Conservation (phyloP, 192 early-diverging fungal species). For the Podila epicladia region DNA sequence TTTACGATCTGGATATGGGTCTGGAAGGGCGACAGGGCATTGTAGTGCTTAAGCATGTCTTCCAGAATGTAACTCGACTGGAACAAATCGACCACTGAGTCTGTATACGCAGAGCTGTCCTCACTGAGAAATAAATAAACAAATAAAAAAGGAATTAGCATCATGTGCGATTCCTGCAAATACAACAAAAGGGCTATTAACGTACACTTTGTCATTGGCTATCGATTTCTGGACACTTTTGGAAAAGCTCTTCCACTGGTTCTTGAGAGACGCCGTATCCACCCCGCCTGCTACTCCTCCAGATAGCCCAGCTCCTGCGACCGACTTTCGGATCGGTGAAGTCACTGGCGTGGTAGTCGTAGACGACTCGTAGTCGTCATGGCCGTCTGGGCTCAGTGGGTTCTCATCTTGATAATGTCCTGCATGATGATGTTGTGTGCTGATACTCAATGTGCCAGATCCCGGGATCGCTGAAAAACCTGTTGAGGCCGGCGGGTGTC, state of each 20-base stretch:
- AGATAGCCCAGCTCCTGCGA: neutral
- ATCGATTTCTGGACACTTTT: slow-evolving; percentile 46
- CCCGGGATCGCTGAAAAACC: neutral
- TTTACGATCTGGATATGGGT: slow-evolving; percentile 39
- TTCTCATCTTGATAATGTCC: neutral
- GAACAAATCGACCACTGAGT: slow-evolving; percentile 22
- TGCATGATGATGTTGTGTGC: neutral
- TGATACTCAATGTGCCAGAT: neutral
- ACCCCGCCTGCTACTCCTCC: neutral
- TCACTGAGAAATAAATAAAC: slow-evolving; percentile 12
- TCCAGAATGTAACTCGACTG: slow-evolving; percentile 34
- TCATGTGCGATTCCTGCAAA: neutral
- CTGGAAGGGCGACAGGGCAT: slow-evolving; percentile 16
- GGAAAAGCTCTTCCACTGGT: slow-evolving; percentile 36
- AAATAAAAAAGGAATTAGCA: neutral
- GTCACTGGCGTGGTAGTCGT: neutral
- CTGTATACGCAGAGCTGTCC: slow-evolving; percentile 33
- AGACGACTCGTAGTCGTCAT: neutral
- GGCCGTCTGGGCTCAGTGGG: neutral
- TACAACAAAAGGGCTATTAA: neutral
- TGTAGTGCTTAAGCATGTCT: slow-evolving; percentile 32
- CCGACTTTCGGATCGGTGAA: neutral
- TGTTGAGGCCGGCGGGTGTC: neutral
- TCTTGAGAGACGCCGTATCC: slow-evolving; percentile 18
- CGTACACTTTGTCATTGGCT: slow-evolving; percentile 37